Conservation (phyloP, 2,329 filamentous ascomycete species). For the Hymenoscyphus occultus region DNA sequence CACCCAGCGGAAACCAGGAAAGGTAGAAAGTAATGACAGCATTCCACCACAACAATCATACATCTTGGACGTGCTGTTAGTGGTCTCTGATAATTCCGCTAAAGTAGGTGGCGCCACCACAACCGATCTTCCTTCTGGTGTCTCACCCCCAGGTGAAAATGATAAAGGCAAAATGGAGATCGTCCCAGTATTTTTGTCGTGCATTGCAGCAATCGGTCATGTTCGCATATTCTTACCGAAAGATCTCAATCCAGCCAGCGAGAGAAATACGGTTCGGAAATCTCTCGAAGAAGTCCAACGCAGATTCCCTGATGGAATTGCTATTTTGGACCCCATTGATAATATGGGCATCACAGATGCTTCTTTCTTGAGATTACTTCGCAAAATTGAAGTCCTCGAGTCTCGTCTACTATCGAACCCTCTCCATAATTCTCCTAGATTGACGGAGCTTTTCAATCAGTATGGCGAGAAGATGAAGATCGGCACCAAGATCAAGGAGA, state of each 20-base stretch:
- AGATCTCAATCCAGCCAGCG: conserved; percentile 65
- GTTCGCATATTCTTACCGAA: conserved; percentile 80
- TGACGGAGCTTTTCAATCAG: conserved; percentile 81
- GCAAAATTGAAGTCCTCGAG: conserved; percentile 97
- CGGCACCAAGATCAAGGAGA: conserved; percentile 75
- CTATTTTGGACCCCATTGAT: conserved; percentile 87
- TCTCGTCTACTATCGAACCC: conserved; percentile 85
- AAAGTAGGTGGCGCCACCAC: conserved; percentile 53
- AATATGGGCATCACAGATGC: conserved; percentile 95
- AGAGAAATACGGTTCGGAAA: conserved; percentile 66
- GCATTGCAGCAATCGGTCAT: conserved; percentile 80
- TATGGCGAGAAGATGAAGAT: conserved; percentile 79
- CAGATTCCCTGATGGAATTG: conserved; percentile 89
- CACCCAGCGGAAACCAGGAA: conserved; percentile 60
- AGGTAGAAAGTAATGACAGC: conserved; percentile 64
- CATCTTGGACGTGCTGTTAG: conserved; percentile 78
- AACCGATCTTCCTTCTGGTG: conserved; percentile 61
- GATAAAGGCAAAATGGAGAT: conserved; percentile 73
- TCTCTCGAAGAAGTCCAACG: conserved; percentile 74
- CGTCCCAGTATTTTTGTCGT: conserved; percentile 82
- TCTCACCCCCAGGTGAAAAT: conserved; percentile 57
- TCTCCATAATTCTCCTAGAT: conserved; percentile 81
- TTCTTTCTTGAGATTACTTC: conserved; percentile 84
- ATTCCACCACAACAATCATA: conserved; percentile 72
- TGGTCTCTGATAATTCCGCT: conserved; percentile 51